Base-by-base conservation (phyloP, 305 asterid species). In the Fraxinus sp. region DNA sequence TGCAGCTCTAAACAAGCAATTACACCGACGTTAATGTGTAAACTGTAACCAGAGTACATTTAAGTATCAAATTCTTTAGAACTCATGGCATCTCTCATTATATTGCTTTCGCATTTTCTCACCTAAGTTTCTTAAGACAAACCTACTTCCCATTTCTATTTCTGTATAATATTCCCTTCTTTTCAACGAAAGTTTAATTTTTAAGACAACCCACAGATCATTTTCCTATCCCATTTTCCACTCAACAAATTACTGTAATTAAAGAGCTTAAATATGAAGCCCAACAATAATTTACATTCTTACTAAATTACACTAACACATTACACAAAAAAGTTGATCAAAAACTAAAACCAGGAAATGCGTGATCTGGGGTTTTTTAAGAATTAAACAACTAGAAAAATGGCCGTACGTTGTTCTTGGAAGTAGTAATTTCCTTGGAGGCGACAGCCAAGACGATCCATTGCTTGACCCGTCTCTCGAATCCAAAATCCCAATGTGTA, bases 391-490 rank as follows among this genome's bases (percentile, higher is more conserved):
- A 55, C 7, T 18, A 41, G 77, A 77, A 73, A 52, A 36, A 30
- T 14, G 33, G 5, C 71, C 84, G 73, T 83, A 95, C 98, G 26
- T 7, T 88, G 93, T 85, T 93, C 98, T 81, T 90, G 91, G 77
- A 91, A 74, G 79, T 83, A 91, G 82, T 88, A 87, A 80, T 88
- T 85, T 39, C 97, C 97, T 86, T 95, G 98, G 32, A 91, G 89
- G 71, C 84, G 89, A 80, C 84, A 89, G 66, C 98, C 98, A 33
- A 95, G 87, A 35, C 97, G 97, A 93, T 93, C 97, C 82, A 95
- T 80, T 83, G 98, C 92, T 88, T 92, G 94, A 79, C 98, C 98
- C 32, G 94, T 89, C 33, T 75, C 89, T 16, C 98, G 91, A 84
- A 95, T 92, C 92, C 87, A 90, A 35, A 80, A 78, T 14, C 98